These are phyloP conservation scores for Leucosporidium creatinivorum DNA, from an alignment of 768 basidiomycete genomes.

Conservation along the genomic window DNA sequence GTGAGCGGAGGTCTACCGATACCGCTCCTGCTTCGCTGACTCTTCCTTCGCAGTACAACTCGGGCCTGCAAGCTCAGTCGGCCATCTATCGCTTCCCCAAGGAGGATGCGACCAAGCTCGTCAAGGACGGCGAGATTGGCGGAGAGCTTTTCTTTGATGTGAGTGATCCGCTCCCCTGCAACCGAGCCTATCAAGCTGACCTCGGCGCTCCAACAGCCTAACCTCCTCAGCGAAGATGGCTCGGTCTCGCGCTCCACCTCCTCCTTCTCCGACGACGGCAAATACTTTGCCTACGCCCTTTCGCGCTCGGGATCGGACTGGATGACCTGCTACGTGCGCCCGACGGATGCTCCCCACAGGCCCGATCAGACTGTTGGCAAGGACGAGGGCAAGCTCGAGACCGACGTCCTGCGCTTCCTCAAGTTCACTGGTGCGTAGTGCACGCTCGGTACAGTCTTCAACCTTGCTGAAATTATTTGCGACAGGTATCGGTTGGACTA, in stretches of 20 bases:
- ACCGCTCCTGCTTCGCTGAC: neutral
- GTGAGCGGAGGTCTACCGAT: neutral
- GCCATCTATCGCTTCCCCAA: constrained; percentile 52
- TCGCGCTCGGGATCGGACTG: constrained; percentile 37
- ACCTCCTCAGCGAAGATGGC: constrained; percentile 63
- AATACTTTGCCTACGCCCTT: constrained; percentile 51
- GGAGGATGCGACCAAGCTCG: constrained; percentile 7
- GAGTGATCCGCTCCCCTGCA: constrained; percentile 31
- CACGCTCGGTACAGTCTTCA: no score
- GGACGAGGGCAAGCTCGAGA: constrained; percentile 47
- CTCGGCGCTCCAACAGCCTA: constrained; percentile 49
- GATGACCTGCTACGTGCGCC: constrained; percentile 47
- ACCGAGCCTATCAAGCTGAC: neutral
- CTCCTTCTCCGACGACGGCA: constrained; percentile 60
- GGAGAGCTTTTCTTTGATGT: constrained; percentile 77
- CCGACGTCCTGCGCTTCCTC: constrained; percentile 64
- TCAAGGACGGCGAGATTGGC: constrained; percentile 43
- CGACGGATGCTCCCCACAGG: constrained; percentile 55
- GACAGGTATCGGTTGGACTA: constrained; percentile 57
- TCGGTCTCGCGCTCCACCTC: constrained; percentile 57
- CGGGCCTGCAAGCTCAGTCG: constrained; percentile 62
- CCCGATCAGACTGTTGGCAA: constrained; percentile 32
- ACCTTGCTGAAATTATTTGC: no score
- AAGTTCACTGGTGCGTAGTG: constrained; percentile 55
- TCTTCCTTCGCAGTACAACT: constrained; percentile 58